These are phyloP conservation scores for Insectozyma bohioensis DNA, from an alignment of 1,139 yeast species.

Conservation along the genomic window DNA sequence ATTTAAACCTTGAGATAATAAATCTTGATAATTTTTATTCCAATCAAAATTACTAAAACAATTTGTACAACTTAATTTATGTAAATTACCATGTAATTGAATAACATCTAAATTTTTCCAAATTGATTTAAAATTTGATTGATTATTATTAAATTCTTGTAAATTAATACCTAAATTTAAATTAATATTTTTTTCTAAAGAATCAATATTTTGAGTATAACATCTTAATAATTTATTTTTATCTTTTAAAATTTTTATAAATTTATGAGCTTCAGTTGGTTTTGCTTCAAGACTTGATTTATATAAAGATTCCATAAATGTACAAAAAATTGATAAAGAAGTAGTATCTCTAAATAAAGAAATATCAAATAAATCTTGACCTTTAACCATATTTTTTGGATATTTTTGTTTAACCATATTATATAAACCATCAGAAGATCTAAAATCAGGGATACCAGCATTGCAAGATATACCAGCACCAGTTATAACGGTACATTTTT, in stretches of 20 bases:
- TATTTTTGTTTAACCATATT: slow-evolving; percentile 64
- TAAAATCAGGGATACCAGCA: slow-evolving; percentile 95
- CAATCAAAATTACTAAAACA: slow-evolving; percentile 65
- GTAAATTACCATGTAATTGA: slow-evolving; percentile 88
- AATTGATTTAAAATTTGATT: slow-evolving; percentile 28
- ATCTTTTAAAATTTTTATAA: slow-evolving; percentile 64
- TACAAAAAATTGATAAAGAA: slow-evolving; percentile 69
- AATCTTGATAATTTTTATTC: slow-evolving; percentile 49
- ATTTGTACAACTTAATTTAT: slow-evolving; percentile 67
- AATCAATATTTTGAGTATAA: slow-evolving; percentile 78
- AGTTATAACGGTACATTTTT: slow-evolving; percentile 63
- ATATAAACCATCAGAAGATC: slow-evolving; percentile 83
- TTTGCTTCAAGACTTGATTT: slow-evolving; percentile 59
- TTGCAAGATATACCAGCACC: slow-evolving; percentile 97
- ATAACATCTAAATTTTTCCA: slow-evolving; percentile 77
- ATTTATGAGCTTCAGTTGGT: slow-evolving; percentile 83
- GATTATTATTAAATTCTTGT: slow-evolving; percentile 21
- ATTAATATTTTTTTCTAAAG: slow-evolving; percentile 36
- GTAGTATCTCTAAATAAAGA: slow-evolving; percentile 70
- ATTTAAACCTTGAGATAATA: slow-evolving; percentile 51
- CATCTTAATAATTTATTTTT: slow-evolving; percentile 74
- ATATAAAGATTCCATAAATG: slow-evolving; percentile 76
- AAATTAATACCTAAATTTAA: slow-evolving; percentile 45
- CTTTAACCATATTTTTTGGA: slow-evolving; percentile 65
- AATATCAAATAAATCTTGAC: slow-evolving; percentile 88